Conservation (phyloP, 1,284 basidiomycete species). For the Volvariella surrecta region DNA sequence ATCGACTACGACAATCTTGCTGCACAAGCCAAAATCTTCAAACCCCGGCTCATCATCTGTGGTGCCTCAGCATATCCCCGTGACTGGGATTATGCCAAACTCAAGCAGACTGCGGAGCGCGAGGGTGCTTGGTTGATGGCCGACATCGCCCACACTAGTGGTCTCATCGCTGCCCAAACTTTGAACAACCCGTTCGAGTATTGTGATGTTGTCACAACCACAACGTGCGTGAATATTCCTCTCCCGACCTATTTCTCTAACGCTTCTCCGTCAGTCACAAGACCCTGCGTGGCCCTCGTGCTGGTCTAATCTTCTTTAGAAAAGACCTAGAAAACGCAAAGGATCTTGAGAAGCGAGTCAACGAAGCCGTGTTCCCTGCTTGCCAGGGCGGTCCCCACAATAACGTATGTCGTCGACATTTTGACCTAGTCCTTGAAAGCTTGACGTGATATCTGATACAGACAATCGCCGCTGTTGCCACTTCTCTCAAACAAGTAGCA, state of each 20-base stretch:
- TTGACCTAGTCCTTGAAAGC: not conserved
- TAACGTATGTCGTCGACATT: constrained; percentile 63
- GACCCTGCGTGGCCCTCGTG: constrained; percentile 97
- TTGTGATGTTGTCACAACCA: constrained; percentile 97
- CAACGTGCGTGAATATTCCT: constrained; percentile 69
- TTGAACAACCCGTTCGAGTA: constrained; percentile 92
- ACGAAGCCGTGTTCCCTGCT: constrained; percentile 98
- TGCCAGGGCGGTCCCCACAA: constrained; percentile 99
- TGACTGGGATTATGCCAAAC: constrained; percentile 90
- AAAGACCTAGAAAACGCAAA: constrained; percentile 77
- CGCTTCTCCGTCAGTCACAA: constrained; percentile 64
- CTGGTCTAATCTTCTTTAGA: constrained; percentile 98
- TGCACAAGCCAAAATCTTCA: constrained; percentile 91
- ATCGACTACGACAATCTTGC: constrained; percentile 87
- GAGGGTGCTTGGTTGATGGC: constrained; percentile 92
- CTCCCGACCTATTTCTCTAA: not conserved
- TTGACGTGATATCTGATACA: constrained; percentile 19
- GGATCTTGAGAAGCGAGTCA: constrained; percentile 93
- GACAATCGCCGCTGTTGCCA: constrained; percentile 95
- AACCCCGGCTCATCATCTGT: constrained; percentile 94
- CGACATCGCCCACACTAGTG: constrained; percentile 97
- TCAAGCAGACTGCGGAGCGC: constrained; percentile 79
- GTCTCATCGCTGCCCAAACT: constrained; percentile 91
- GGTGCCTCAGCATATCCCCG: constrained; percentile 98
- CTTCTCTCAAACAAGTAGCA: constrained; percentile 89